These are phyloP conservation scores for Insectozyma bohioensis DNA, from an alignment of 1,139 yeast species.

Conservation along the genomic window DNA sequence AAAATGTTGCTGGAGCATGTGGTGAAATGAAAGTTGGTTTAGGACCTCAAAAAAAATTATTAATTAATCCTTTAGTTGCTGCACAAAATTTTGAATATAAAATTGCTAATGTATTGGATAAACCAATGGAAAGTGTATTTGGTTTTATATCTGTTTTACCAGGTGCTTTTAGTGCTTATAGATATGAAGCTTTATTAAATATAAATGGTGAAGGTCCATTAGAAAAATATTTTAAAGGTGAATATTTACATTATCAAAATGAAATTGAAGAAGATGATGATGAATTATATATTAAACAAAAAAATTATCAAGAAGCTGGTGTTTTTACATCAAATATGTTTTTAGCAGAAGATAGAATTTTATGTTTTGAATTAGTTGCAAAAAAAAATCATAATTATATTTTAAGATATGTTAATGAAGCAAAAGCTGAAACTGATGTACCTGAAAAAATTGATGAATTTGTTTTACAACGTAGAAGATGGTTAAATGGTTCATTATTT, in stretches of 20 bases:
- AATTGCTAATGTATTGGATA: constrained; percentile 77
- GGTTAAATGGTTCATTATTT: constrained; percentile 84
- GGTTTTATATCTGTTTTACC: constrained; percentile 83
- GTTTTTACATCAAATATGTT: constrained; percentile 83
- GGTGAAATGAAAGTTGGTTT: constrained; percentile 76
- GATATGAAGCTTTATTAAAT: constrained; percentile 69
- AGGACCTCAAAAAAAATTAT: constrained; percentile 54
- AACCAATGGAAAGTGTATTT: constrained; percentile 80
- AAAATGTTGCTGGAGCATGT: constrained; percentile 84
- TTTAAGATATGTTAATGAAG: constrained; percentile 70
- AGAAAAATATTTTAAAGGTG: constrained; percentile 79
- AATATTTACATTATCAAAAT: constrained; percentile 58
- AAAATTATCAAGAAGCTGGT: constrained; percentile 52
- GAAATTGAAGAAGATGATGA: constrained; percentile 35
- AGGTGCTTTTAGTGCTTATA: constrained; percentile 84
- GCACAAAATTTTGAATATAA: constrained; percentile 86
- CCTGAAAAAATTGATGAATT: constrained; percentile 73
- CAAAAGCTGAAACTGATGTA: constrained; percentile 82
- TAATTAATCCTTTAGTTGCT: constrained; percentile 74
- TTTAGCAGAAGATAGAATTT: constrained; percentile 79
- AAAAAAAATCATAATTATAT: constrained; percentile 61
- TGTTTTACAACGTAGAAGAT: constrained; percentile 75
- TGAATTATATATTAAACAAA: constrained; percentile 42
- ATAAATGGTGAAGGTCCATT: constrained; percentile 69
- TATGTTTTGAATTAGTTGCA: constrained; percentile 83